Percentiles rank a stretch among this genome's conserved stretches.
Conservation (phyloP, 2,329 filamentous ascomycete species). For the Lasiodiplodia sp. region DNA sequence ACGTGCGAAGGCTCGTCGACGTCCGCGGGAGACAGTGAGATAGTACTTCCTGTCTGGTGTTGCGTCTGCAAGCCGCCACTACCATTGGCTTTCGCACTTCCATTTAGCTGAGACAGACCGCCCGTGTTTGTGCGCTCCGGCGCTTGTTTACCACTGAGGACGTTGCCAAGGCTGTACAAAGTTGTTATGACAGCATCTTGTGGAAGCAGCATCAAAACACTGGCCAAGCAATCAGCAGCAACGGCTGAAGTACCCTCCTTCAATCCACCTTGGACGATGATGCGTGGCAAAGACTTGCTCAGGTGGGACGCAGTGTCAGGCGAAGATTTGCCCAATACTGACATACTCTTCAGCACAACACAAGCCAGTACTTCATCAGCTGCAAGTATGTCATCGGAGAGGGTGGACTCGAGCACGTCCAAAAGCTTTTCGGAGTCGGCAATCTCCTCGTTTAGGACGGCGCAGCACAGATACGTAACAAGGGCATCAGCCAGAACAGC, state of each 20-base stretch:
- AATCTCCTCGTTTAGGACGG: slow-evolving; percentile 79
- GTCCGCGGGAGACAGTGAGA: slow-evolving; percentile 76
- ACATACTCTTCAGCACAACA: slow-evolving; percentile 80
- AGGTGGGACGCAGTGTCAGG: slow-evolving; percentile 76
- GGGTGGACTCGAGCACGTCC: slow-evolving; percentile 82
- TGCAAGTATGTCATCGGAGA: slow-evolving; percentile 83
- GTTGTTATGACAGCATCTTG: slow-evolving; percentile 95
- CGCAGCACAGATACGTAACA: slow-evolving; percentile 84
- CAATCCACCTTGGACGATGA: slow-evolving; percentile 84
- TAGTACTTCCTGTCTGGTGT: slow-evolving; percentile 72
- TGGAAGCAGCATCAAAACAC: slow-evolving; percentile 80
- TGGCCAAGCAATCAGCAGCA: slow-evolving; percentile 85
- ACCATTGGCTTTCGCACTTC: slow-evolving; percentile 46
- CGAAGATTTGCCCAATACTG: slow-evolving; percentile 78
- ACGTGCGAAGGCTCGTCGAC: slow-evolving; percentile 81
- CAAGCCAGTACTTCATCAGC: slow-evolving; percentile 77
- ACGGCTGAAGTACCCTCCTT: slow-evolving; percentile 73
- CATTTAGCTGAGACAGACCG: slow-evolving; percentile 58
- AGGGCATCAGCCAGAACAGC: slow-evolving; percentile 84
- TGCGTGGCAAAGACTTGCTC: slow-evolving; percentile 80
- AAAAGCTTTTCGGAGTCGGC: slow-evolving; percentile 81
- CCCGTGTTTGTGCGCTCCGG: slow-evolving; percentile 57
- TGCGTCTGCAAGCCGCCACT: slow-evolving; percentile 49
- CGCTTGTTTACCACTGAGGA: slow-evolving; percentile 75
- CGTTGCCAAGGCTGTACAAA: slow-evolving; percentile 94